These are phyloP conservation scores for Austroboletus niveus DNA, from an alignment of 1,284 basidiomycete species.

Conservation along the genomic window DNA sequence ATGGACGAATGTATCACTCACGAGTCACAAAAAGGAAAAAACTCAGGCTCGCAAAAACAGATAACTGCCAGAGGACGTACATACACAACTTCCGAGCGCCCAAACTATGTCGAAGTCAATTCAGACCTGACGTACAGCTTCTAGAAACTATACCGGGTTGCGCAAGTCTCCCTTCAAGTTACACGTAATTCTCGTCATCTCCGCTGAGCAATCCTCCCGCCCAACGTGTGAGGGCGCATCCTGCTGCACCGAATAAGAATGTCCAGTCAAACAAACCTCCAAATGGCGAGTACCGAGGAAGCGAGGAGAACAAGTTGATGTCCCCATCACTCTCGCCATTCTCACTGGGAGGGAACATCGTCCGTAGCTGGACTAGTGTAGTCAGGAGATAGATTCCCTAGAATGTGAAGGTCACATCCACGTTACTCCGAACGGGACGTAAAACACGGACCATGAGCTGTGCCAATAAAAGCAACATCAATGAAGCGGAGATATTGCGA, in stretches of 20 bases:
- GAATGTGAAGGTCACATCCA: constrained; percentile 2
- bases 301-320: constrained; percentile 65
- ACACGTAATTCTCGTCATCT: constrained; percentile 16
- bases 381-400: constrained; percentile 78
- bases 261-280: constrained; percentile 70
- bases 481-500: constrained; percentile 61
- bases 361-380: constrained; percentile 73
- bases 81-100: background rate
- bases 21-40: no score
- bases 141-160: constrained; percentile 1
- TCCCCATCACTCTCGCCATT: constrained; percentile 17
- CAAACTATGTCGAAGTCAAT: background rate
- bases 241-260: constrained; percentile 57
- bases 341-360: constrained; percentile 56
- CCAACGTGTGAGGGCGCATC: constrained; percentile 51
- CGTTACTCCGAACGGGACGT: constrained; percentile 6
- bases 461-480: constrained; percentile 70
- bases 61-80: no score
- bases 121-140: constrained; percentile 7
- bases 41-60: no score
- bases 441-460: constrained; percentile 67
- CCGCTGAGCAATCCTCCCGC: constrained; percentile 30
- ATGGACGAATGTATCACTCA: no score
- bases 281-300: constrained; percentile 72
- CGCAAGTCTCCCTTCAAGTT: background rate